These are phyloP conservation scores for Schoenoplectus tabernaemontani DNA, from an alignment of 202 grass and related monocot species.

Conservation along the genomic window DNA sequence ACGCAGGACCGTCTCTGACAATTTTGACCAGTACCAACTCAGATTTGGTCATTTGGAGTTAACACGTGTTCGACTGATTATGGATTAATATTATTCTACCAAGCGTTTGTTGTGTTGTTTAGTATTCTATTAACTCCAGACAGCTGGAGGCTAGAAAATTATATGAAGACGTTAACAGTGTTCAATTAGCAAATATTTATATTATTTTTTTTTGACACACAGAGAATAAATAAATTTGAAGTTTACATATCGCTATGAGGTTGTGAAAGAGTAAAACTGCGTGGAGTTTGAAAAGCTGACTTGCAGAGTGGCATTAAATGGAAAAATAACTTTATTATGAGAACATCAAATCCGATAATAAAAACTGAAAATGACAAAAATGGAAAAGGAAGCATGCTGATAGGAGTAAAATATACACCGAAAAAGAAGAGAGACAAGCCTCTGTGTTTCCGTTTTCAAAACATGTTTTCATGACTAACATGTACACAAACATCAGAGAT, in stretches of 20 bases:
- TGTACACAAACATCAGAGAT: background rate
- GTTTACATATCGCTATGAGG: background rate
- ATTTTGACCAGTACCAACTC: no score
- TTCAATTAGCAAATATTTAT: no score
- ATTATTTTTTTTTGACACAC: no score
- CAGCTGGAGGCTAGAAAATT: no score
- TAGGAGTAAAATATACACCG: background rate
- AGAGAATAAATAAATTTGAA: background rate
- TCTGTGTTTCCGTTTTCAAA: background rate
- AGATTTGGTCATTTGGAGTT: no score
- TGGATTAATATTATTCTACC: no score
- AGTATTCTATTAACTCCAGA: no score
- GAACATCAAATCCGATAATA: background rate
- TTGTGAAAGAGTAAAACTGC: background rate
- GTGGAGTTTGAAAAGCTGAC: background rate
- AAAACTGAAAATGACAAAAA: background rate
- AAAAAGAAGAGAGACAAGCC: background rate
- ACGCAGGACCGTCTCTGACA: no score
- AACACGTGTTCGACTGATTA: no score
- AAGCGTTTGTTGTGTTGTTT: no score
- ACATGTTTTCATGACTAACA: background rate
- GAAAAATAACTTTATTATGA: no score
- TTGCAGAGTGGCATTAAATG: background rate
- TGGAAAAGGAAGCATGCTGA: background rate
- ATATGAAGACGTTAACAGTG: no score